Percentiles rank a stretch among this genome's conserved stretches.
Evolutionary conservation across 2,329 filamentous ascomycete genomes (phyloP).

Genomic region (Monosporascus sp.): DNA sequence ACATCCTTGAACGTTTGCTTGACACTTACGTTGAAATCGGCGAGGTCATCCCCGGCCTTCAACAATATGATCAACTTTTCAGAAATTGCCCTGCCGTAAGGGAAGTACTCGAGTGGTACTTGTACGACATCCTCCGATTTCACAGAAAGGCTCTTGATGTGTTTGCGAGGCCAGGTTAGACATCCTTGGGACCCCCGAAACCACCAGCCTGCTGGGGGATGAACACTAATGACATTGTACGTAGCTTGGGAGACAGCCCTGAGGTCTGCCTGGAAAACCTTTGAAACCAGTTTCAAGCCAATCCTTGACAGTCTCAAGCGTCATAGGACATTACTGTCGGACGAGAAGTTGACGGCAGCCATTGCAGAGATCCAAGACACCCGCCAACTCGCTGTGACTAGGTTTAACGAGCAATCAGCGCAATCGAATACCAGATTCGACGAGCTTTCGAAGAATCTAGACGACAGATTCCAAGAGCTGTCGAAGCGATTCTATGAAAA

Average conservation of each 20-base stretch:
- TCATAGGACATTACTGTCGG: conserved; percentile 10
- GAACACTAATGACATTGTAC: neutral
- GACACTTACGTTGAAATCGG: conserved; percentile 17
- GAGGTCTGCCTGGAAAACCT: conserved; percentile 12
- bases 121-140: conserved; percentile 17
- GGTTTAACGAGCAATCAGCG: neutral
- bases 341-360: conserved; percentile 9
- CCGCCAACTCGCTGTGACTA: neutral
- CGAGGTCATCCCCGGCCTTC: conserved; percentile 14
- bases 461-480: neutral
- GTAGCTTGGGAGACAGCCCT: conserved; percentile 11
- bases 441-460: neutral
- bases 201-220: neutral
- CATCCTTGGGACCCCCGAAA: neutral
- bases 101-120: conserved; percentile 14
- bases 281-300: conserved; percentile 9
- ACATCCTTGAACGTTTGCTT: conserved; percentile 13
- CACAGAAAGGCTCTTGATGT: conserved; percentile 12
- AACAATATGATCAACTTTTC: conserved; percentile 14
- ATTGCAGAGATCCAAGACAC: conserved; percentile 4
- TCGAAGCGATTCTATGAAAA: neutral
- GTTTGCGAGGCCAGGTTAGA: conserved; percentile 12
- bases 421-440: neutral
- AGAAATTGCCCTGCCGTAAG: conserved; percentile 3
- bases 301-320: conserved; percentile 16